Conservation (phyloP, 2,329 filamentous ascomycete genomes). For the Pezicula carpinea region DNA sequence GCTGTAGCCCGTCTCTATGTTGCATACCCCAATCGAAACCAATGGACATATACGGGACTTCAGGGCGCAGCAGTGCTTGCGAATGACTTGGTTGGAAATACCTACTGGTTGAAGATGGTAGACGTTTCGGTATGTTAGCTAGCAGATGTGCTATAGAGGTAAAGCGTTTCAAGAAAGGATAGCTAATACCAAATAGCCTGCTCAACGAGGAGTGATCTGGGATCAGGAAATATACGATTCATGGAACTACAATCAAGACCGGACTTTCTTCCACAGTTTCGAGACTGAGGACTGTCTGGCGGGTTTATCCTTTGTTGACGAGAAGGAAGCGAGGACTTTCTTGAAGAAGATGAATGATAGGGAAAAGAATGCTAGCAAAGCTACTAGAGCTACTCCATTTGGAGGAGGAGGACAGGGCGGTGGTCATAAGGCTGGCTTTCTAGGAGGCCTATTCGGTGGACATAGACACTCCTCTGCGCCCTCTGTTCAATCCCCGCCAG, state of each 20-base stretch:
- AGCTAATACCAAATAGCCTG: slow-evolving; percentile 46
- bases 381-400: slow-evolving; percentile 75
- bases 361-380: slow-evolving; percentile 92
- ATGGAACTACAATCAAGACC: slow-evolving; percentile 93
- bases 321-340: slow-evolving; percentile 96
- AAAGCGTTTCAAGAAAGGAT: background rate
- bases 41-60: slow-evolving; percentile 92
- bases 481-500: slow-evolving; percentile 39
- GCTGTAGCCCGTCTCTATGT: slow-evolving; percentile 92
- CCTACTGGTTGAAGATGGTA: slow-evolving; percentile 96
- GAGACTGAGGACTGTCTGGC: slow-evolving; percentile 91
- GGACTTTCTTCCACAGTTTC: slow-evolving; percentile 96
- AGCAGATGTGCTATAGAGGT: background rate
- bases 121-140: slow-evolving; percentile 75
- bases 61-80: slow-evolving; percentile 89
- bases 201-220: slow-evolving; percentile 84
- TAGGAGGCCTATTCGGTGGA: slow-evolving; percentile 56
- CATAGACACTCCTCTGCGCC: slow-evolving; percentile 56
- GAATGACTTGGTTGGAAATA: slow-evolving; percentile 91
- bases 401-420: slow-evolving; percentile 40
- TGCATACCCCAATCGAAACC: slow-evolving; percentile 76
- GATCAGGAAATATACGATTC: slow-evolving; percentile 97
- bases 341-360: slow-evolving; percentile 96
- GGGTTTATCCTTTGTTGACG: slow-evolving; percentile 87
- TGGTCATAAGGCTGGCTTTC: slow-evolving; percentile 38